Conservation (phyloP, 1,284 basidiomycete species). For the Malassezia brasiliensis region DNA sequence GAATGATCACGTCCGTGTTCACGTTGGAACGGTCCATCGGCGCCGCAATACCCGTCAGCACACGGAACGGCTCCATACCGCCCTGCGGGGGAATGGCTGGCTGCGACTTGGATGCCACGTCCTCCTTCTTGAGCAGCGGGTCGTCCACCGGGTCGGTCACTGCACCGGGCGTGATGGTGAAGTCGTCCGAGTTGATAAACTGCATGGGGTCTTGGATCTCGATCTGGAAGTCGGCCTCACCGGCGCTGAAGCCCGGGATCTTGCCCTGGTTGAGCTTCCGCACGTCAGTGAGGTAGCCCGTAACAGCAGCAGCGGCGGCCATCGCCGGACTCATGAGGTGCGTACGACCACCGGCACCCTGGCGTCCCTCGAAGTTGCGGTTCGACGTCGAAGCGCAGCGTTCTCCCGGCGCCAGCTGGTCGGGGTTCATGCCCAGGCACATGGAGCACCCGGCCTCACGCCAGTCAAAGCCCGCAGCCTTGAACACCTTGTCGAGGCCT, state of each 20-base stretch:
- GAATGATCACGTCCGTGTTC: slow-evolving; percentile 47
- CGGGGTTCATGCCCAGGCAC: slow-evolving; percentile 48
- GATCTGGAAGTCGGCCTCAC: slow-evolving; percentile 28
- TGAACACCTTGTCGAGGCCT: slow-evolving; percentile 47
- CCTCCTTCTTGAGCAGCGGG: neutral
- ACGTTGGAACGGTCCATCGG: slow-evolving; percentile 43
- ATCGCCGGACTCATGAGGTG: slow-evolving; percentile 46
- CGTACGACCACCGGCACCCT: slow-evolving; percentile 44
- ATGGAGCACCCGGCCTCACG: slow-evolving; percentile 47
- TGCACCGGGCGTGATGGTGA: slow-evolving; percentile 9
- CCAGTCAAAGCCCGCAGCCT: slow-evolving; percentile 46
- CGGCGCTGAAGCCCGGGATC: slow-evolving; percentile 29
- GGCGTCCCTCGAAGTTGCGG: slow-evolving; percentile 47
- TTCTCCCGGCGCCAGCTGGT: slow-evolving; percentile 44
- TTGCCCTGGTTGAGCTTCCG: slow-evolving; percentile 29
- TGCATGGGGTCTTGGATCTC: slow-evolving; percentile 33
- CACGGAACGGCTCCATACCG: slow-evolving; percentile 39
- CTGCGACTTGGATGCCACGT: neutral
- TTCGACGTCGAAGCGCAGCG: slow-evolving; percentile 48
- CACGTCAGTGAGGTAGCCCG: slow-evolving; percentile 46
- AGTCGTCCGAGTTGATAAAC: slow-evolving; percentile 26
- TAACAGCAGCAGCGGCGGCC: slow-evolving; percentile 44
- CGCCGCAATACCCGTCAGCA: slow-evolving; percentile 41
- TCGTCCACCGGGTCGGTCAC: slow-evolving; percentile 4
- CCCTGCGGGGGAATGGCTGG: slow-evolving; percentile 10